Evolutionary conservation across 2,329 filamentous ascomycete species (phyloP).

Genomic region (Lecanicillium sp.): DNA sequence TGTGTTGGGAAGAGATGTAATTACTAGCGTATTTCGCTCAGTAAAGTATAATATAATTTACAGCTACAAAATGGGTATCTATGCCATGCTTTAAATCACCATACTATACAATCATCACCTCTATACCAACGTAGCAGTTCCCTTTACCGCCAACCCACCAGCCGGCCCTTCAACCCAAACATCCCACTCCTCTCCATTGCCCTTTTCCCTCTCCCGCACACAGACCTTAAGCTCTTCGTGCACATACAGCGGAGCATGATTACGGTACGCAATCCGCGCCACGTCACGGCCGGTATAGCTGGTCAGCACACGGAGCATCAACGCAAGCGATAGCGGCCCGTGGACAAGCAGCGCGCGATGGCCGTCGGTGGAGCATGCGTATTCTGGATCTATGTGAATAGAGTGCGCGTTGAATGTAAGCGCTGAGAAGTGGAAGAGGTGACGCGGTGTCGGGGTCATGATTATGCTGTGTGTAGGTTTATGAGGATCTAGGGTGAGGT

Average conservation of each 20-base stretch:
- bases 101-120: neutral
- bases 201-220: conserved; percentile 36
- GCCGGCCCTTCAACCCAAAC: conserved; percentile 57
- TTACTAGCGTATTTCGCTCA: too few species aligned
- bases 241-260: conserved; percentile 73
- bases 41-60: too few species aligned
- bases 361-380: conserved; percentile 63
- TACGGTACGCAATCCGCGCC: conserved; percentile 63
- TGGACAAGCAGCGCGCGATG: conserved; percentile 74
- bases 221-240: conserved; percentile 64
- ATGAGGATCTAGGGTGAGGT: conserved; percentile 20
- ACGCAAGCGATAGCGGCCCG: conserved; percentile 69
- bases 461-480: conserved; percentile 32
- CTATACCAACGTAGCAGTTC: conserved; percentile 26
- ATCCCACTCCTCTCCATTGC: conserved; percentile 40
- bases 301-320: conserved; percentile 62
- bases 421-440: conserved; percentile 86
- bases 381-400: conserved; percentile 75
- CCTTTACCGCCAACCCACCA: conserved; percentile 57
- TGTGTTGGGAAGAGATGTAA: too few species aligned
- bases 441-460: conserved; percentile 56
- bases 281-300: conserved; percentile 27
- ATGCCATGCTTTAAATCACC: neutral
- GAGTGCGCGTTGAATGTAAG: conserved; percentile 87
- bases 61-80: too few species aligned